phyloP scores from a whole-genome alignment of 371 early-diverging fungal species.

The Batkoa obscura region DNA sequence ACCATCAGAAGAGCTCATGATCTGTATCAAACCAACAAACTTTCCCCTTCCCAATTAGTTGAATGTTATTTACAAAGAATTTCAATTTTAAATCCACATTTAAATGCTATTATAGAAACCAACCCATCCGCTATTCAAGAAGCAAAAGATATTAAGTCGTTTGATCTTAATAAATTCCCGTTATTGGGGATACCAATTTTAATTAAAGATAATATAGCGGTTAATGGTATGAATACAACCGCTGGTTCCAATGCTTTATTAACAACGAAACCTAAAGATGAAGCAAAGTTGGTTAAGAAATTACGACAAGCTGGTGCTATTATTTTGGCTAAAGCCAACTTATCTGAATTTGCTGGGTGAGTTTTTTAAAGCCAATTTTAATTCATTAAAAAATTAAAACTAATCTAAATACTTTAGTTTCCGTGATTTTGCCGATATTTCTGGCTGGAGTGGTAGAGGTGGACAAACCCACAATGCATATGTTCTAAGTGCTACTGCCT shows the following conservation, averaged over 20 bases:
- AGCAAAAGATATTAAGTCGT: no score
- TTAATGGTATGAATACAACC: slow-evolving; percentile 14
- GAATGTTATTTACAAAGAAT: slow-evolving; percentile 10
- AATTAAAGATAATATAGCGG: slow-evolving; percentile 16
- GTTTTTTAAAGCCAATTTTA: no score
- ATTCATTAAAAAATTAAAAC: no score
- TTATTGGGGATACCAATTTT: slow-evolving; percentile 10
- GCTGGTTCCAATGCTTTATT: slow-evolving; percentile 11
- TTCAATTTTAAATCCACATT: slow-evolving; percentile 4
- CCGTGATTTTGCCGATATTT: no score
- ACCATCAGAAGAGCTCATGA: not conserved
- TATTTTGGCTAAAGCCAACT: slow-evolving; percentile 14
- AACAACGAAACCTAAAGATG: not conserved
- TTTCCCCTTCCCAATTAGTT: slow-evolving; percentile 4
- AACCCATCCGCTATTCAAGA: slow-evolving; percentile 8
- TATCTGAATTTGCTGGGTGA: slow-evolving; percentile 12
- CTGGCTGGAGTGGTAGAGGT: slow-evolving; percentile 11
- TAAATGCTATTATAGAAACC: slow-evolving; percentile 8
- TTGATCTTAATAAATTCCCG: no score
- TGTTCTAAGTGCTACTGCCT: not conserved
- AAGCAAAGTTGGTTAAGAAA: slow-evolving; percentile 6
- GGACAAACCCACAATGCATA: slow-evolving; percentile 10
- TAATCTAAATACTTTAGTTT: no score
- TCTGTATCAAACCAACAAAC: not conserved
- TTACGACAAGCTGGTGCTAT: slow-evolving; percentile 14